Evolutionary conservation across 345 rosid genomes (phyloP), one percentile per base, ranked within the genome.

Genomic region (Noccaea caerulescens): DNA sequence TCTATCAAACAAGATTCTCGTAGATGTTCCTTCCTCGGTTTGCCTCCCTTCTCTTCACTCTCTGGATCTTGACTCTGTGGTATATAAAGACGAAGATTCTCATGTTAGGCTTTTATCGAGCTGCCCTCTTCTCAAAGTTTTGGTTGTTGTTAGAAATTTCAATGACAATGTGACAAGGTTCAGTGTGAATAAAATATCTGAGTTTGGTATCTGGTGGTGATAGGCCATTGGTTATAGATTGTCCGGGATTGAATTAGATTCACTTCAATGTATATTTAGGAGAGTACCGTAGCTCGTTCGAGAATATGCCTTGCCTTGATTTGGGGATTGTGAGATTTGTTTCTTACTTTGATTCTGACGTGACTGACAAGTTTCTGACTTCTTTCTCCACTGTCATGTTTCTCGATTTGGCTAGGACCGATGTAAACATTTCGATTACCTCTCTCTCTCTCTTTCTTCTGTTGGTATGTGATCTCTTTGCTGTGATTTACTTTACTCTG

Each of bases 71-170:
- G 0, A 0, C 23, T 1, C 0, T 36, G 73, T 58, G 14, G 7
- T 45, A 30, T 69, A 45, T 58, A 69, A 58, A 46, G 73, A 58
- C 10, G 6, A 57, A 56, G 63, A 20, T 32, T 57, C 72, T 58
- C 65, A 53, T n/a, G 65, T 9, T 18, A 46, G 27, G 64, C 39
- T 69, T 45, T 47, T 69, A 36, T 46, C 46, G 11, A 9, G 34
- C 18, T 69, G 72, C 6, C 64, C 73, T 23, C 11, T 47, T 36
- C 73, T 69, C 38, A 36, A 8, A 37, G 0, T 13, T n/a, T 46
- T 69, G 49, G 0, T 2, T 2, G 65, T 69, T 16, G 18, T 16
- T 16, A 16, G 18, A 16, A 16, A 16, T 16, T 1, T 16, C 18
- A 16, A 16, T 45, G 65, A 58, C 47, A 69, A 69, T 58, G 8